Conservation (phyloP, 495 filamentous ascomycete species). For the Pseudevernia furfuracea region DNA sequence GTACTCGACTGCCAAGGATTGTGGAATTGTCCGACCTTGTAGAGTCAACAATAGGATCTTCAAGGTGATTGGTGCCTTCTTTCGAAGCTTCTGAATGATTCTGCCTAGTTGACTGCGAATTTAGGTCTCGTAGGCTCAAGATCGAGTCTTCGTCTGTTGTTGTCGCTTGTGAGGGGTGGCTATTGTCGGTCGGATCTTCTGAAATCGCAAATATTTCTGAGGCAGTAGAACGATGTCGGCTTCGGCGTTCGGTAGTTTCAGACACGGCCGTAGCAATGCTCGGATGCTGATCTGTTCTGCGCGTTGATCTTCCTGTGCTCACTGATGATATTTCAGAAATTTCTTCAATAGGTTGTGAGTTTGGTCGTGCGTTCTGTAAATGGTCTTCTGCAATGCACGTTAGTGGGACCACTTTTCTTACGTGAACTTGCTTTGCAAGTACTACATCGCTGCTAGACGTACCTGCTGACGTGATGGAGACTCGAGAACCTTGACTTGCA, state of each 20-base stretch:
- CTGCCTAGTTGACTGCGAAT: conserved; percentile 12
- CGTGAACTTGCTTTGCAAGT: neutral
- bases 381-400: neutral
- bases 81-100: neutral
- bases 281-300: neutral
- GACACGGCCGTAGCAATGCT: neutral
- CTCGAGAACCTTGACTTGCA: conserved; percentile 8
- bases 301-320: neutral
- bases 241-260: neutral
- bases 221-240: neutral
- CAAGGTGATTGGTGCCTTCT: neutral
- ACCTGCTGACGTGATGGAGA: conserved; percentile 5
- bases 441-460: neutral
- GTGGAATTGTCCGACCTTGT: neutral
- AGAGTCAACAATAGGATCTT: neutral
- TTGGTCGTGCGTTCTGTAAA: neutral
- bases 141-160: conserved; percentile 21
- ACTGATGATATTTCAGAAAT: conserved; percentile 5
- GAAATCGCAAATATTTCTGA: neutral
- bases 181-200: conserved; percentile 5
- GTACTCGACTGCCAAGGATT: neutral
- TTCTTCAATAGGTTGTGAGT: neutral
- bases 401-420: neutral
- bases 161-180: conserved; percentile 20
- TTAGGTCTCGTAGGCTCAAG: conserved; percentile 15